Evolutionary conservation across 257 asterid species (phyloP), one percentile per base, ranked within the genome.

Genomic region (Plectranthus barbatus): DNA sequence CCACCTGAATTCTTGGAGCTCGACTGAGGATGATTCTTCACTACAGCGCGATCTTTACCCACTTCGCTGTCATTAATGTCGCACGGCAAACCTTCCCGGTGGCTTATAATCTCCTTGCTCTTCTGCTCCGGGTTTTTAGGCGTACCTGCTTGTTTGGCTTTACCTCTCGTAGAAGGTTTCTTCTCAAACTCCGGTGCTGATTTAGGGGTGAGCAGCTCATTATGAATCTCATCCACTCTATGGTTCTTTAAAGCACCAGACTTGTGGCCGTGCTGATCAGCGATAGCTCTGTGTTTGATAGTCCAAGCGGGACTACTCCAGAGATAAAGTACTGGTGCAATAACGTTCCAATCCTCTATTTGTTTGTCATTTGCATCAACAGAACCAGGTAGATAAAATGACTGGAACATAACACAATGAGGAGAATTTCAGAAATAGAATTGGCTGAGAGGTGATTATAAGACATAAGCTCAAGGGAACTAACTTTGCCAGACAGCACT

Each of bases 331-430:
- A 80, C 75, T 0, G 97, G 97, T 7, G 92, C 57, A 20, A 23
- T 73, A 40, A 73, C 63, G 51, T 93, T 93, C 97, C 97, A 90
- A 63, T 90, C 92, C 60, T 90, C 99, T 59, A 82, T 62, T 82
- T 83, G 95, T 60, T 84, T 81, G 72, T 76, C 87, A 70, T 82
- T 75, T 56, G 56, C 72, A 72, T 89, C 91, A 17, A 90, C 77
- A 11, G 97, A 85, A 45, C 97, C 99, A 33, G 99, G 99, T 41
- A 93, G 76, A 79, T 90, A 85, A 60, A 93, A 90, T 7, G 99
- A 75, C 99, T 93, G 88, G 39, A 74, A 68, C 6, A 71, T 55
- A 70, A 47, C 24, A 54, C 21, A 45, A 20, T 18, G 44, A 48
- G 55, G n/a, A n/a, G n/a, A n/a, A n/a, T n/a, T n/a, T n/a, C n/a